phyloP scores from a whole-genome alignment of 345 rosid genomes.

The Trapa incisa region DNA sequence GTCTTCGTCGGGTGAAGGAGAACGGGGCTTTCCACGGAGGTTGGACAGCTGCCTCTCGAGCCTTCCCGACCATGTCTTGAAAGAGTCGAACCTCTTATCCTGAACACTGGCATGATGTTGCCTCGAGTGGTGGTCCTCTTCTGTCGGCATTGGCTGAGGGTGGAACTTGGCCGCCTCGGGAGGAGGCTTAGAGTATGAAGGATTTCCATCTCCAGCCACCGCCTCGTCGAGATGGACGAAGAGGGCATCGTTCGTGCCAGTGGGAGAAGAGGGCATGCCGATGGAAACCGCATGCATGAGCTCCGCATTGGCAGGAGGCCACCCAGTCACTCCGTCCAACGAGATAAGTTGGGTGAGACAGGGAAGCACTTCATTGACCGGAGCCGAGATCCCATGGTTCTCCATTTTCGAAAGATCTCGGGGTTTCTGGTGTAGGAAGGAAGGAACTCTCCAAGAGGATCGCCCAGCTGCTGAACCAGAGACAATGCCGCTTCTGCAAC shows the following conservation, averaged over 20 bases:
- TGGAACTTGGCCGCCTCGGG: slow-evolving; percentile 23
- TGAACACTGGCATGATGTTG: slow-evolving; percentile 15
- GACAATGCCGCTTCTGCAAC: too few relatives aligned
- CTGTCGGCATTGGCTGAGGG: slow-evolving; percentile 52
- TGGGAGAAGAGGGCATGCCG: slow-evolving; percentile 56
- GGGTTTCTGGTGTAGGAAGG: too few relatives aligned
- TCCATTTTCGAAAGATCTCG: slow-evolving; percentile 16
- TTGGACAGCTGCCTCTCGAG: slow-evolving; percentile 64
- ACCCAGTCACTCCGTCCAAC: slow-evolving; percentile 20
- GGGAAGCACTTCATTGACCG: slow-evolving; percentile 28
- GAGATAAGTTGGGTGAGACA: slow-evolving; percentile 29
- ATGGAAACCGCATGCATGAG: slow-evolving; percentile 33
- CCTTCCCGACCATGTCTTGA: slow-evolving; percentile 84
- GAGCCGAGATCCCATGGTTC: slow-evolving; percentile 7
- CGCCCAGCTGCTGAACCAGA: too few relatives aligned
- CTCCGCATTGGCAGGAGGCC: slow-evolving; percentile 14
- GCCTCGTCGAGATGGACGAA: slow-evolving; percentile 11
- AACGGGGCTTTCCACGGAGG: slow-evolving; percentile 42
- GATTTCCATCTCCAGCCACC: slow-evolving; percentile 6
- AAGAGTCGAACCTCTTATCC: slow-evolving; percentile 60
- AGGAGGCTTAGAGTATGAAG: slow-evolving; percentile 14
- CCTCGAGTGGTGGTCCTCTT: not conserved
- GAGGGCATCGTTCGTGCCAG: slow-evolving; percentile 15
- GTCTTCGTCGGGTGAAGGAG: slow-evolving; percentile 15
- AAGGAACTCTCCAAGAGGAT: too few relatives aligned